A percentile compares a stretch with the other conserved stretches of the same genome.
Conservation (phyloP, 179 eudicot species). For the Vitellaria paradoxa region DNA sequence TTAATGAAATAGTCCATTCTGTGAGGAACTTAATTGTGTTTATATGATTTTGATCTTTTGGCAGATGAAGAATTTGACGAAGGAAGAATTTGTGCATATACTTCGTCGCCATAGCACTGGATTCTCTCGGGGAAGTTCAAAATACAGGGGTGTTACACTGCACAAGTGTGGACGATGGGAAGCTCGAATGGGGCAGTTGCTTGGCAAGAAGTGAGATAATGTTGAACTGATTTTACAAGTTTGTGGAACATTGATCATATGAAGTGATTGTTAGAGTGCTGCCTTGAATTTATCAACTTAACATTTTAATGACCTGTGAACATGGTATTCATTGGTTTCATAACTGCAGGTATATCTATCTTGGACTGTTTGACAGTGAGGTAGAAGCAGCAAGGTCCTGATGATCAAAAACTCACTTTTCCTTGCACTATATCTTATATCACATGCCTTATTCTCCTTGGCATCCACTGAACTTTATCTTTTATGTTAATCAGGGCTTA, state of each 20-base stretch:
- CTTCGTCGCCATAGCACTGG: conserved; percentile 70
- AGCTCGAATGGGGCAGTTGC: conserved; percentile 73
- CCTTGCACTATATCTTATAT: conserved; percentile 5
- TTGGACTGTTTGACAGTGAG: conserved; percentile 43
- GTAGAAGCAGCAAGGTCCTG: conserved; percentile 59
- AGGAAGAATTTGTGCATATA: too few relatives aligned
- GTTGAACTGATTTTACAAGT: neutral
- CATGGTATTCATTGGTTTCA: conserved; percentile 7
- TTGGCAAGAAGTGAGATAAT: conserved; percentile 60
- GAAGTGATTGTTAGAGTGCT: neutral
- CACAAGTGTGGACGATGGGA: conserved; percentile 33
- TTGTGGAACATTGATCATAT: neutral
- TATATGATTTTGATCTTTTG: neutral
- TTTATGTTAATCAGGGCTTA: conserved; percentile 42
- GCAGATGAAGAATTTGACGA: conserved; percentile 34
- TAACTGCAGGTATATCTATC: conserved; percentile 77
- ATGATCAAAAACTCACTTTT: neutral
- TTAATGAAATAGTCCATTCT: neutral
- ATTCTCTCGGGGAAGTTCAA: conserved; percentile 67
- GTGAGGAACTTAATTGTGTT: neutral
- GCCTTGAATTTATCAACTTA: neutral
- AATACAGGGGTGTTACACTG: conserved; percentile 72
- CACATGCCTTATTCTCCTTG: neutral
- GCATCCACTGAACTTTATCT: neutral
- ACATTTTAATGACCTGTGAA: neutral